Evolutionary conservation across 202 grass and related monocot species (phyloP).

Genomic region (Zizania palustris): DNA sequence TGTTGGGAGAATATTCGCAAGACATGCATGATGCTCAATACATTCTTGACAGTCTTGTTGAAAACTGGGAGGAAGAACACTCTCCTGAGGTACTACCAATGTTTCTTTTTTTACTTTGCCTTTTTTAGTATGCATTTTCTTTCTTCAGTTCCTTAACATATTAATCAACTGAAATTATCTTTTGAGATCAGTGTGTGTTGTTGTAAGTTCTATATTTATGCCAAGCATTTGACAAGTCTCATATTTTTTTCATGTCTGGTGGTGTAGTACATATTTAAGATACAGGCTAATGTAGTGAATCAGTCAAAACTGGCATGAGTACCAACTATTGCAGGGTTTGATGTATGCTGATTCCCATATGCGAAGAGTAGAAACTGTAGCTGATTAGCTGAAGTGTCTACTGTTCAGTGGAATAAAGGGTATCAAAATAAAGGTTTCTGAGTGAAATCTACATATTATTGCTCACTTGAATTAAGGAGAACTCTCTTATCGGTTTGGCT

Average conservation of each 20-base stretch:
- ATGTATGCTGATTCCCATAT: neutral
- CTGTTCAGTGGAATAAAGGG: neutral
- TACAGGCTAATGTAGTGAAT: conserved; percentile 12
- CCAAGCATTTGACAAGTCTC: neutral
- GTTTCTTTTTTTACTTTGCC: too few species aligned
- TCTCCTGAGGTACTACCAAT: too few species aligned
- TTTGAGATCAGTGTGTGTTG: too few species aligned
- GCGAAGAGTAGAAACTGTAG: neutral
- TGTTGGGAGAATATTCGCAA: too few species aligned
- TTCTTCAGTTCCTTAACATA: too few species aligned
- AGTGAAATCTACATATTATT: neutral
- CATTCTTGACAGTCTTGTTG: too few species aligned
- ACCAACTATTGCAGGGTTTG: neutral
- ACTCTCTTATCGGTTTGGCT: conserved; percentile 56
- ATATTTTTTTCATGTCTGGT: conserved; percentile 1
- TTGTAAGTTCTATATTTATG: too few species aligned
- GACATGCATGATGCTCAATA: too few species aligned
- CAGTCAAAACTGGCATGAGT: conserved; percentile 5
- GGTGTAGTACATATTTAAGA: neutral
- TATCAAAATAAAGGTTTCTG: conserved; percentile 9
- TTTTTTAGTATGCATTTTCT: too few species aligned
- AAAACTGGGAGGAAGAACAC: too few species aligned
- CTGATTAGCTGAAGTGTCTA: conserved; percentile 1
- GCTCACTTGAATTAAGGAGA: neutral
- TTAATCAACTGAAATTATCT: too few species aligned